These are phyloP conservation scores for Dendrobium catenatum DNA, from an alignment of 106 monocot genomes.

Conservation along the genomic window DNA sequence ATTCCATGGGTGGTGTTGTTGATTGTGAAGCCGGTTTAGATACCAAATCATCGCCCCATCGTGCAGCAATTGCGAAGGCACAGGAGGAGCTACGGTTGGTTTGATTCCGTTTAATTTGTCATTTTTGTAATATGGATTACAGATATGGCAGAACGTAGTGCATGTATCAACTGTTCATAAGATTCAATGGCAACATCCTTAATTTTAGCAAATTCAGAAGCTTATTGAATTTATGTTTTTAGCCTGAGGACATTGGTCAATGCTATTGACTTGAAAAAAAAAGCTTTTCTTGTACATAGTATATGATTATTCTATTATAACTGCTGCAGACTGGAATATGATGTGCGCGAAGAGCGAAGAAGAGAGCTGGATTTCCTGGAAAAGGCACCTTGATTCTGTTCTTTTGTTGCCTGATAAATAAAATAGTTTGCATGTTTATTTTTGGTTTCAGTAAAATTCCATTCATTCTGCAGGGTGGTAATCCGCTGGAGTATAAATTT, in stretches of 20 bases:
- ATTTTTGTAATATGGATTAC: background rate
- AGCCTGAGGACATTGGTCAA: background rate
- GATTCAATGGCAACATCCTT: background rate
- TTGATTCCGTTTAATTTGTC: background rate
- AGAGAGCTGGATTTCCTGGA: slow-evolving; percentile 89
- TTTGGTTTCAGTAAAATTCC: background rate
- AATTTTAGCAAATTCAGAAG: background rate
- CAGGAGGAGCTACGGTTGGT: slow-evolving; percentile 73
- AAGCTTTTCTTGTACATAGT: background rate
- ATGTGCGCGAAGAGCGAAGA: slow-evolving; percentile 75
- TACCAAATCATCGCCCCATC: slow-evolving; percentile 66
- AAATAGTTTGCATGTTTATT: background rate
- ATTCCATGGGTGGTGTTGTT: slow-evolving; percentile 74
- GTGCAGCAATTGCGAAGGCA: slow-evolving; percentile 71
- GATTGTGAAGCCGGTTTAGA: slow-evolving; percentile 56
- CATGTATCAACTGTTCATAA: background rate
- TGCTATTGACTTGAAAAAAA: background rate
- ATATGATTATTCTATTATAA: background rate
- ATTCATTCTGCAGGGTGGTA: slow-evolving; percentile 66
- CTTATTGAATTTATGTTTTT: background rate
- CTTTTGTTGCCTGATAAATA: background rate
- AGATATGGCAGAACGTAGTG: background rate
- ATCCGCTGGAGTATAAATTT: slow-evolving; percentile 90
- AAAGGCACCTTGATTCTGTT: slow-evolving; percentile 36
- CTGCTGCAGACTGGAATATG: slow-evolving; percentile 66